Conservation (phyloP, 148 eudicot species). For the Vaccinium macrocarpon region DNA sequence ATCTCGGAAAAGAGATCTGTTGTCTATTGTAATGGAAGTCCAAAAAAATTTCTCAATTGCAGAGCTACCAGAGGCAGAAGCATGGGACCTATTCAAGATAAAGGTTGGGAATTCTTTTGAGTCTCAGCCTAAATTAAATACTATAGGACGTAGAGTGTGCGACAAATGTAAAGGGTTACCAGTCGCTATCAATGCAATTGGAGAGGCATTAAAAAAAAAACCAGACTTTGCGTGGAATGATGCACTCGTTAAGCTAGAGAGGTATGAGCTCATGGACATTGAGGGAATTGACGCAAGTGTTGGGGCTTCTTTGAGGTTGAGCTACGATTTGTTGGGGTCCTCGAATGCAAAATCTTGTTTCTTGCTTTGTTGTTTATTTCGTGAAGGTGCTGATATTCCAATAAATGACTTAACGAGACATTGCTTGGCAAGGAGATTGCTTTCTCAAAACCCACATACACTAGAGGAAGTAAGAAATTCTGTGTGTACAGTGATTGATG, state of each 20-base stretch:
- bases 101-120: background rate
- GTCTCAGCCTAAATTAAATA: too few species aligned
- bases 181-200: constrained; percentile 1
- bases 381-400: background rate
- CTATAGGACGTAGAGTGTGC: background rate
- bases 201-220: constrained; percentile 1
- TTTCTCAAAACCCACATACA: background rate
- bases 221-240: background rate
- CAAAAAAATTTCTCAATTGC: background rate
- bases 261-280: background rate
- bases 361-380: background rate
- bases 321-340: background rate
- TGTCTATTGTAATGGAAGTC: background rate
- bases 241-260: background rate
- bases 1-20: too few species aligned
- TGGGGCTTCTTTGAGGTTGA: background rate
- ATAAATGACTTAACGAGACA: background rate
- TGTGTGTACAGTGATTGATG: background rate
- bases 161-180: constrained; percentile 20
- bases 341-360: constrained; percentile 5
- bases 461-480: background rate
- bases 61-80: background rate
- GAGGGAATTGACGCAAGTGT: background rate
- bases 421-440: background rate
- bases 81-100: background rate